Conservation (phyloP, 495 filamentous ascomycete species). For the Aspergillus affinis region DNA sequence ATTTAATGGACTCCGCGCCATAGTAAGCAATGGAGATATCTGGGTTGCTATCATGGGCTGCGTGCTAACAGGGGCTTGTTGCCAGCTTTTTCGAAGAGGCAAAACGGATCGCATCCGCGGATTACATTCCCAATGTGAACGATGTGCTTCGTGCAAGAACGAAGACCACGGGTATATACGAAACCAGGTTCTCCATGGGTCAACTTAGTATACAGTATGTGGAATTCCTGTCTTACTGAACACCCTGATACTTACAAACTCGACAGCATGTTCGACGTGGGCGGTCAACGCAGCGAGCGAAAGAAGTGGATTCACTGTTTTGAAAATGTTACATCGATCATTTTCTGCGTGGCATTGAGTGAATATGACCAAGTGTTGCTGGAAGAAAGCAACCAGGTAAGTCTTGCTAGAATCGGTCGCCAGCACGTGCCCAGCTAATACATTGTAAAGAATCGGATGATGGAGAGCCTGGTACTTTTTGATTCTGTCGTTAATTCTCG, state of each 20-base stretch:
- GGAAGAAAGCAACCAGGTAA: conserved; percentile 96
- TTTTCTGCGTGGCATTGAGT: conserved; percentile 97
- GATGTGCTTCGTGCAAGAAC: conserved; percentile 94
- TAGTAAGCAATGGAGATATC: conserved; percentile 65
- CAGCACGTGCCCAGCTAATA: not conserved
- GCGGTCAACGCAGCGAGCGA: conserved; percentile 91
- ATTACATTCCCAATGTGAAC: conserved; percentile 87
- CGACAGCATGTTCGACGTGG: conserved; percentile 96
- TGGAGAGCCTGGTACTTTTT: conserved; percentile 96
- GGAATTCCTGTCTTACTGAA: not conserved
- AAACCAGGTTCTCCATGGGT: conserved; percentile 97
- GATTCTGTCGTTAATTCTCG: conserved; percentile 98
- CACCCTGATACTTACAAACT: conserved; percentile 15
- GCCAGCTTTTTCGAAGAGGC: conserved; percentile 93
- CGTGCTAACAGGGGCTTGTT: conserved; percentile 21
- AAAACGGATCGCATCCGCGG: conserved; percentile 73
- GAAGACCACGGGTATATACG: conserved; percentile 99
- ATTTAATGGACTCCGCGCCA: conserved; percentile 98
- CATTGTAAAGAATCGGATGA: conserved; percentile 83
- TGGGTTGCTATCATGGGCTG: not conserved
- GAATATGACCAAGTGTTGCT: conserved; percentile 97
- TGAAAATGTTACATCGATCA: conserved; percentile 99
- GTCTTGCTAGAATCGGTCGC: not conserved
- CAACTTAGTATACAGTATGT: conserved; percentile 97
- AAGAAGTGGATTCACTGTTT: conserved; percentile 99